Percentiles rank a stretch among this genome's conserved stretches.
phyloP scores from a whole-genome alignment of 805 yeast genomes.

The Monosporozyma aquatica region DNA sequence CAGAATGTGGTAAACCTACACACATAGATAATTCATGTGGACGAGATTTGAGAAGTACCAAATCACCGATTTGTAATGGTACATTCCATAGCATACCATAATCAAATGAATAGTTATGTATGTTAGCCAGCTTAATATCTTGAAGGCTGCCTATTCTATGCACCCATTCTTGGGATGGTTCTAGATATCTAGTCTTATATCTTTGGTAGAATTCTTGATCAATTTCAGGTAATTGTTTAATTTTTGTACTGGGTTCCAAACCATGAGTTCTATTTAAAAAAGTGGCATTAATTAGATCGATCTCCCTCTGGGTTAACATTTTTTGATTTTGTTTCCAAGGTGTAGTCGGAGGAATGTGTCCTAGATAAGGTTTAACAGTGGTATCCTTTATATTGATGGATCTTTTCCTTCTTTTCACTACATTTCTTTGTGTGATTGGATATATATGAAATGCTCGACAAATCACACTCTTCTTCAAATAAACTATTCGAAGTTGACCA shows the following conservation, averaged over 20 bases:
- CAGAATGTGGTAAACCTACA: constrained; percentile 41
- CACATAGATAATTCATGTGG: constrained; percentile 45
- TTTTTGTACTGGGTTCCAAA: constrained; percentile 23
- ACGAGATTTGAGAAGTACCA: constrained; percentile 43
- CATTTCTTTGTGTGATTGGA: neutral
- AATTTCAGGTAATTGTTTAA: constrained; percentile 19
- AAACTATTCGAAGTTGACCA: neutral
- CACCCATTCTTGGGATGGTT: constrained; percentile 23
- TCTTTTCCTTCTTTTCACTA: neutral
- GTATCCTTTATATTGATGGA: neutral
- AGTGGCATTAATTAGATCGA: constrained; percentile 9
- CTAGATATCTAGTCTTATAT: constrained; percentile 14
- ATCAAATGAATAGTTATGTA: neutral
- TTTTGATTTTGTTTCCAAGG: too few relatives aligned
- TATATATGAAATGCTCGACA: neutral
- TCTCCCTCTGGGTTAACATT: neutral
- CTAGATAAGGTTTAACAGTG: neutral
- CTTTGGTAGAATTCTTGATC: constrained; percentile 13
- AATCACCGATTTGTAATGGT: constrained; percentile 42
- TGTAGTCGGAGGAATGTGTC: too few relatives aligned
- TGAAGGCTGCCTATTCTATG: neutral
- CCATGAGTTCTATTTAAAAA: constrained; percentile 21
- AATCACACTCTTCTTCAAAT: too few relatives aligned
- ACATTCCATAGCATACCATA: neutral
- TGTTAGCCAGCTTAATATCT: too few relatives aligned